Percentiles rank a stretch among this genome's conserved stretches.
Conservation (phyloP, 495 filamentous ascomycete species). For the Penicillium longicatenatum region DNA sequence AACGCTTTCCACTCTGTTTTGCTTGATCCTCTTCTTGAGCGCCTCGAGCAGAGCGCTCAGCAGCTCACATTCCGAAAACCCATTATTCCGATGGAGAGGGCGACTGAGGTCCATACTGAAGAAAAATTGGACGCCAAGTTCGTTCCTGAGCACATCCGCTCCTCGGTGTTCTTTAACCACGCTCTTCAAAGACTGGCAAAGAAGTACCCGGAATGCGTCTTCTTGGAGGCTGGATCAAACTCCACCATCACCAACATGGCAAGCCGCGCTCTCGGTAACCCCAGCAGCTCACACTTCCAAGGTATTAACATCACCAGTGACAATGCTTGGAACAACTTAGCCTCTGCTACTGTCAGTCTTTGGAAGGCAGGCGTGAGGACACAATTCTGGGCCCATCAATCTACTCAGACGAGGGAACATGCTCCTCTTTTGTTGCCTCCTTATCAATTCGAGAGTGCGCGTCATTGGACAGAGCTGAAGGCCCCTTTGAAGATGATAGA, state of each 20-base stretch:
- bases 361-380: slow-evolving; percentile 48
- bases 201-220: slow-evolving; percentile 31
- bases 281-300: slow-evolving; percentile 36
- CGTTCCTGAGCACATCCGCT: slow-evolving; percentile 46
- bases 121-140: slow-evolving; percentile 41
- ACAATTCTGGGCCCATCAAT: slow-evolving; percentile 52
- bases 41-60: slow-evolving; percentile 26
- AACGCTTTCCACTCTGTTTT: slow-evolving; percentile 56
- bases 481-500: neutral
- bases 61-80: slow-evolving; percentile 31
- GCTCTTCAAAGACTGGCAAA: slow-evolving; percentile 46
- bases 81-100: slow-evolving; percentile 32
- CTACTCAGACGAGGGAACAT: slow-evolving; percentile 38
- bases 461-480: slow-evolving; percentile 33
- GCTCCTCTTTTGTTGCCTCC: slow-evolving; percentile 47
- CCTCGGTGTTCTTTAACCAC: slow-evolving; percentile 52
- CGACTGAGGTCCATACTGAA: slow-evolving; percentile 23
- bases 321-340: slow-evolving; percentile 30
- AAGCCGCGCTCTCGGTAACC: slow-evolving; percentile 27
- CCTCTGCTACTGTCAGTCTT: slow-evolving; percentile 43
- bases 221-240: slow-evolving; percentile 53
- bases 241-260: slow-evolving; percentile 51
- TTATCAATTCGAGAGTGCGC: slow-evolving; percentile 54
- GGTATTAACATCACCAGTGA: slow-evolving; percentile 40
- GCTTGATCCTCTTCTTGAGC: slow-evolving; percentile 39